Evolutionary conservation across 352 stramenopile species (phyloP).

Genomic region (Bremia lactucae): DNA sequence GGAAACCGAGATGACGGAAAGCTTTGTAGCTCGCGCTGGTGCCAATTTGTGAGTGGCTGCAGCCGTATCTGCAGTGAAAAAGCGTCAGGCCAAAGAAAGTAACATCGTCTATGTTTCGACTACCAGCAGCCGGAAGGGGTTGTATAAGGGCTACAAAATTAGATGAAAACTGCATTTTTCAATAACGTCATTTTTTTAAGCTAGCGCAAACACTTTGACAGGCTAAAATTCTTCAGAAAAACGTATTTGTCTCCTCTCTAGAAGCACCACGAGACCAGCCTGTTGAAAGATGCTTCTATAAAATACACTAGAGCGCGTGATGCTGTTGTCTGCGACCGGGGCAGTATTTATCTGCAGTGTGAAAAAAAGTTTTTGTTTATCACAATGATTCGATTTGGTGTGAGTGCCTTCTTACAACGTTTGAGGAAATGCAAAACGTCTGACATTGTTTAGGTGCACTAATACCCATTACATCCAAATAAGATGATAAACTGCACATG

Average conservation of each 20-base stretch:
- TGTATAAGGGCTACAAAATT: slow-evolving; percentile 10
- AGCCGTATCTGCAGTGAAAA: slow-evolving; percentile 12
- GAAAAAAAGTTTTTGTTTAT: slow-evolving; percentile 89
- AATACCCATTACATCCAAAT: slow-evolving; percentile 97
- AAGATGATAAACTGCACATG: slow-evolving; percentile 80
- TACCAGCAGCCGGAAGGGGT: slow-evolving; percentile 21
- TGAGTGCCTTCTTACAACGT: slow-evolving; percentile 69
- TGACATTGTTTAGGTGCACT: slow-evolving; percentile 90
- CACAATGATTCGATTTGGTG: slow-evolving; percentile 42
- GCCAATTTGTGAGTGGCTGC: slow-evolving; percentile 17
- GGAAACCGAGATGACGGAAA: slow-evolving; percentile 11
- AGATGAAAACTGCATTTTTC: slow-evolving; percentile 1
- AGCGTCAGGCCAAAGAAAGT: slow-evolving; percentile 7
- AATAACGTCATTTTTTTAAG: slow-evolving; percentile 16
- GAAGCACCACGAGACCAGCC: slow-evolving; percentile 81
- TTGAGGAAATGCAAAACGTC: slow-evolving; percentile 90
- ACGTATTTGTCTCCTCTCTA: slow-evolving; percentile 74
- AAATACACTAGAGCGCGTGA: slow-evolving; percentile 84
- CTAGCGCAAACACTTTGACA: slow-evolving; percentile 90
- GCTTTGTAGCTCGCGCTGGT: slow-evolving; percentile 27
- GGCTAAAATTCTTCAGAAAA: slow-evolving; percentile 93
- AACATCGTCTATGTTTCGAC: slow-evolving; percentile 19
- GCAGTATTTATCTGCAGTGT: slow-evolving; percentile 69
- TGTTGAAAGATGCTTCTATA: slow-evolving; percentile 89
- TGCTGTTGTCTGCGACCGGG: slow-evolving; percentile 90